Conservation (phyloP, 2,329 filamentous ascomycete genomes). For the Aspergillus japonicus region DNA sequence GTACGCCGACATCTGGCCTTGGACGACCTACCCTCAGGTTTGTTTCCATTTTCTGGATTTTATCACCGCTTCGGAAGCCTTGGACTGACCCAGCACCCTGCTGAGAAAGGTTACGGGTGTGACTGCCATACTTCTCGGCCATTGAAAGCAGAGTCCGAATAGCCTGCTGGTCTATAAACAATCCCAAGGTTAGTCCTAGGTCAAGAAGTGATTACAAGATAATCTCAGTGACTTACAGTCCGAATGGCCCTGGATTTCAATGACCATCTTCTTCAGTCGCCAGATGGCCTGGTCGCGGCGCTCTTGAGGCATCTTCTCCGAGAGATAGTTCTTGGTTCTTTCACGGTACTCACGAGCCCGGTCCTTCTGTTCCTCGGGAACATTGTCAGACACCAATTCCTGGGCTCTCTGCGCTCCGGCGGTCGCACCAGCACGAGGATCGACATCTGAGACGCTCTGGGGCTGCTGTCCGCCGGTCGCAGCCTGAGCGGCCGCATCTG, state of each 20-base stretch:
- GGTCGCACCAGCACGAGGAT: conserved; percentile 47
- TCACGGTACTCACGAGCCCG: conserved; percentile 38
- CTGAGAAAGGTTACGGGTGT: conserved; percentile 64
- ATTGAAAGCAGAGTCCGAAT: conserved; percentile 81
- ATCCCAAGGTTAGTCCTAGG: conserved; percentile 6
- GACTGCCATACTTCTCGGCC: conserved; percentile 79
- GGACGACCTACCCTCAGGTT: conserved; percentile 66
- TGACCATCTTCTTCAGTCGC: conserved; percentile 95
- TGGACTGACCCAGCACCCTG: conserved; percentile 68
- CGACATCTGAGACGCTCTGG: conserved; percentile 53
- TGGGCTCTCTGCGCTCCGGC: conserved; percentile 40
- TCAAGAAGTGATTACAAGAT: background rate
- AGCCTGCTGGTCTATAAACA: conserved; percentile 68
- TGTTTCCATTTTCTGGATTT: conserved; percentile 69
- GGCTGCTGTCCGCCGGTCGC: conserved; percentile 50
- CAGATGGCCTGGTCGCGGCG: conserved; percentile 89
- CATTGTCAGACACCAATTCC: conserved; percentile 60
- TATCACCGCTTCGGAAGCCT: conserved; percentile 65
- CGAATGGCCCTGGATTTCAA: conserved; percentile 92
- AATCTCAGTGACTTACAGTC: conserved; percentile 61
- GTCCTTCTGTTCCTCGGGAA: conserved; percentile 59
- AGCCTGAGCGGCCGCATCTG: conserved; percentile 53
- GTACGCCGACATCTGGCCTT: conserved; percentile 29
- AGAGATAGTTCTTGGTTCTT: conserved; percentile 69
- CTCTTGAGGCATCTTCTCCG: conserved; percentile 85